Evolutionary conservation across 2,329 filamentous ascomycete species (phyloP).

Genomic region (Xylariaceae sp.): DNA sequence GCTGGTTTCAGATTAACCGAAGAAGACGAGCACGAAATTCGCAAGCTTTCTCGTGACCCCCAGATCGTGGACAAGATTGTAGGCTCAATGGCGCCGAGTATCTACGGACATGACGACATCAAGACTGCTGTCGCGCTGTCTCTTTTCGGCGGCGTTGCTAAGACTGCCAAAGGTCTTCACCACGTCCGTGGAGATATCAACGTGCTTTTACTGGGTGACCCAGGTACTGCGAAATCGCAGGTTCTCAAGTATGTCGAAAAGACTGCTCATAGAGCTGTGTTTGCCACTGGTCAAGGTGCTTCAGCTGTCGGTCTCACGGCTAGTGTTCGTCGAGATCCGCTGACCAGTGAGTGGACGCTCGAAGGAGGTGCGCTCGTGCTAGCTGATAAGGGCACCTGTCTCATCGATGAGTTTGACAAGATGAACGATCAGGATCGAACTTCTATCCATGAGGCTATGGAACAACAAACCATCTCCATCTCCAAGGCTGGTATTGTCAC

Average conservation of each 20-base stretch:
- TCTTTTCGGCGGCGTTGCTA: slow-evolving; percentile 90
- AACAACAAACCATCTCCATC: slow-evolving; percentile 98
- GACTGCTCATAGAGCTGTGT: slow-evolving; percentile 93
- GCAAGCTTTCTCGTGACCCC: slow-evolving; percentile 80
- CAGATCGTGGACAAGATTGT: slow-evolving; percentile 91
- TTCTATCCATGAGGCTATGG: slow-evolving; percentile 99
- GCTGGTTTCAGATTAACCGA: slow-evolving; percentile 94
- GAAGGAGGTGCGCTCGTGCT: slow-evolving; percentile 94
- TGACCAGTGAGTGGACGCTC: slow-evolving; percentile 95
- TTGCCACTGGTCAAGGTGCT: slow-evolving; percentile 95
- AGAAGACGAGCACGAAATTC: slow-evolving; percentile 89
- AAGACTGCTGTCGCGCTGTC: slow-evolving; percentile 95
- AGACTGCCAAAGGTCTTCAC: slow-evolving; percentile 83
- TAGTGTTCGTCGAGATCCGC: slow-evolving; percentile 88
- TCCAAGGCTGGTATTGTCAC: slow-evolving; percentile 98
- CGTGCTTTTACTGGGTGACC: slow-evolving; percentile 90
- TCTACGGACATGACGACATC: slow-evolving; percentile 94
- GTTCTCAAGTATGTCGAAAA: slow-evolving; percentile 97
- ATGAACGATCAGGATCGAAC: slow-evolving; percentile 99
- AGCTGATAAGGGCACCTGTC: slow-evolving; percentile 87
- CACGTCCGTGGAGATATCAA: slow-evolving; percentile 97
- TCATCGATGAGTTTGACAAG: slow-evolving; percentile 99
- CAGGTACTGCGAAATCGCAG: slow-evolving; percentile 96
- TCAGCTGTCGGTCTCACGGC: slow-evolving; percentile 97
- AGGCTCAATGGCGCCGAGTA: slow-evolving; percentile 90